A percentile compares a stretch with the other conserved stretches of the same genome.
Evolutionary conservation across 2,329 filamentous ascomycete species (phyloP).

Genomic region (Talaromyces piceae): DNA sequence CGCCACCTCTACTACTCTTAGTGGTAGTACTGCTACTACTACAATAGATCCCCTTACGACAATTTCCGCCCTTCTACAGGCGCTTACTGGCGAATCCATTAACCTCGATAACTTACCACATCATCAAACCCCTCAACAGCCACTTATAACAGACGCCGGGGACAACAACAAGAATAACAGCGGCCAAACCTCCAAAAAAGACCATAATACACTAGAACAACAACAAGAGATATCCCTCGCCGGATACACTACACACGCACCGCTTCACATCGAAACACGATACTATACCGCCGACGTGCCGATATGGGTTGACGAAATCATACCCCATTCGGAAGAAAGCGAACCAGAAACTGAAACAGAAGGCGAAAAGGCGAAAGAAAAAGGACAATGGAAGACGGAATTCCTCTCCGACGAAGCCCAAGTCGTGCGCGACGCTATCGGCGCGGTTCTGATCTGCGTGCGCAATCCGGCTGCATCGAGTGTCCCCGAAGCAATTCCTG

Average conservation of each 20-base stretch:
- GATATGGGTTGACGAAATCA: conserved; percentile 42
- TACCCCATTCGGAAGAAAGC: conserved; percentile 4
- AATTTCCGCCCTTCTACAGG: conserved; percentile 31
- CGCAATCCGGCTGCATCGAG: conserved; percentile 17
- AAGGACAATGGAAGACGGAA: conserved; percentile 30
- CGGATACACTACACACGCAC: conserved; percentile 40
- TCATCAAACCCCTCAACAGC: not conserved
- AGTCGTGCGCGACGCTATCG: conserved; percentile 39
- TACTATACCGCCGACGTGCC: conserved; percentile 39
- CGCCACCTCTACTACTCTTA: conserved; percentile 21
- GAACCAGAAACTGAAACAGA: not conserved
- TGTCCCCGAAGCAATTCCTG: conserved; percentile 1
- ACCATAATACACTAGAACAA: not conserved
- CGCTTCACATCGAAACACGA: conserved; percentile 33
- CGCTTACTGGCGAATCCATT: conserved; percentile 28
- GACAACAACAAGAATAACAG: conserved; percentile 5
- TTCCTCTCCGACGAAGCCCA: conserved; percentile 36
- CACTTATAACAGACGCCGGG: not conserved
- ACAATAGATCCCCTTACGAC: conserved; percentile 10
- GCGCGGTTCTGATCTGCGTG: conserved; percentile 34
- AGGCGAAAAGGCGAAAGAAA: conserved; percentile 1
- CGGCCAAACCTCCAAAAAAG: not conserved
- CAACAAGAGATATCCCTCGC: conserved; percentile 27
- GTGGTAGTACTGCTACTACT: not conserved
- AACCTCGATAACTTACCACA: conserved; percentile 15